These are phyloP conservation scores for Thielaviopsis musarum DNA, from an alignment of 2,329 filamentous ascomycete species.

Conservation along the genomic window DNA sequence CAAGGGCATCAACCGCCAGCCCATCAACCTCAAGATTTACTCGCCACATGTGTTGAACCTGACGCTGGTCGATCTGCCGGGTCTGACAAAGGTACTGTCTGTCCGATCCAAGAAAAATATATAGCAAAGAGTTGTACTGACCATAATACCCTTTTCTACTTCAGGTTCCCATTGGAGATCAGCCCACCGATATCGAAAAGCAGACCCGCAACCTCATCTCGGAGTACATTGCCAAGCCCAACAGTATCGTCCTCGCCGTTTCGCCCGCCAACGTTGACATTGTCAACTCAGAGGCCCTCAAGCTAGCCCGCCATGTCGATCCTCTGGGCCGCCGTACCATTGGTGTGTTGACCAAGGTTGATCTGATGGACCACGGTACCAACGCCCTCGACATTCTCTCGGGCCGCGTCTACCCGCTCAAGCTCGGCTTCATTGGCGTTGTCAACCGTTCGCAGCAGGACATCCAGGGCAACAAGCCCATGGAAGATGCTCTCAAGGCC, in stretches of 20 bases:
- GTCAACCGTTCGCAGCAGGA: constrained; percentile 98
- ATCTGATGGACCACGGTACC: constrained; percentile 97
- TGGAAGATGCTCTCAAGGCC: constrained; percentile 75
- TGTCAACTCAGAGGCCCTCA: constrained; percentile 94
- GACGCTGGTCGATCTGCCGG: constrained; percentile 88
- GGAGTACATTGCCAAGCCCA: constrained; percentile 97
- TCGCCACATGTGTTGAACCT: constrained; percentile 92
- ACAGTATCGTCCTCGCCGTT: constrained; percentile 92
- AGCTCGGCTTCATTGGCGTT: constrained; percentile 93
- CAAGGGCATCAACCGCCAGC: constrained; percentile 93
- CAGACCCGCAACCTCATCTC: constrained; percentile 92
- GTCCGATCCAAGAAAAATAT: not conserved
- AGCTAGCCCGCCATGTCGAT: constrained; percentile 92
- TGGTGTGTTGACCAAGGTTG: constrained; percentile 89
- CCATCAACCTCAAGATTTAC: constrained; percentile 97
- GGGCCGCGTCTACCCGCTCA: constrained; percentile 87
- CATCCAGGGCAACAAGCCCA: constrained; percentile 89
- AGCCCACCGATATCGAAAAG: constrained; percentile 95
- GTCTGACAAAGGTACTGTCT: constrained; percentile 61
- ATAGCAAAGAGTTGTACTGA: constrained; percentile 12
- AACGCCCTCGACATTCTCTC: constrained; percentile 97
- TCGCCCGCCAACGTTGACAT: constrained; percentile 96
- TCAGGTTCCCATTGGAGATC: constrained; percentile 88
- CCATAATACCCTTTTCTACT: not conserved
- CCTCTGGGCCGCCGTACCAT: constrained; percentile 88